Evolutionary conservation across 2,329 filamentous ascomycete species (phyloP).

Genomic region (Talaromyces rugulosus): DNA sequence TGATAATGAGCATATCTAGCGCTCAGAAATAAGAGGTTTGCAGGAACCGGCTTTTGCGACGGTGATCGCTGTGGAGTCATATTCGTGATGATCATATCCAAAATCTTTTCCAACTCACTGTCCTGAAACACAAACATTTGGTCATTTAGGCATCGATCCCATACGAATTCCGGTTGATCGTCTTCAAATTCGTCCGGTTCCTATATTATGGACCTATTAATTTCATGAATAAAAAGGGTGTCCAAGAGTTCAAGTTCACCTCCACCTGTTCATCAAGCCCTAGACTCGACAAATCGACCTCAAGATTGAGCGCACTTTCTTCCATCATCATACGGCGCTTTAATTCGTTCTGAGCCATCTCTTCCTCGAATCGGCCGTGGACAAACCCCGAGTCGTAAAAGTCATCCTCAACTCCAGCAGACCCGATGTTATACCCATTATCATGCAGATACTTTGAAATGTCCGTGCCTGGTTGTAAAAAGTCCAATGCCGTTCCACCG

Average conservation of each 20-base stretch:
- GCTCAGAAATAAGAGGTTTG: slow-evolving; percentile 93
- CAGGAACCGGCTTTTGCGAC: slow-evolving; percentile 95
- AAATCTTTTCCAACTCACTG: slow-evolving; percentile 80
- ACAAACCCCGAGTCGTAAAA: slow-evolving; percentile 92
- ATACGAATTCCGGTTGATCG: slow-evolving; percentile 91
- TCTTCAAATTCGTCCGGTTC: slow-evolving; percentile 76
- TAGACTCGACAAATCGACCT: slow-evolving; percentile 92
- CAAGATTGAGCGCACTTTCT: slow-evolving; percentile 93
- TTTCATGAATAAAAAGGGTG: not conserved
- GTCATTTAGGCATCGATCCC: slow-evolving; percentile 89
- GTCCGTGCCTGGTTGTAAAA: slow-evolving; percentile 90
- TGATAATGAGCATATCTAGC: slow-evolving; percentile 97
- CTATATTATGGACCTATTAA: slow-evolving; percentile 14
- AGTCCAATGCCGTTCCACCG: slow-evolving; percentile 91
- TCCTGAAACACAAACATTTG: slow-evolving; percentile 99
- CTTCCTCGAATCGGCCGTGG: slow-evolving; percentile 92
- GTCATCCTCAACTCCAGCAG: slow-evolving; percentile 59
- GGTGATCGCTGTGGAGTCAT: slow-evolving; percentile 96
- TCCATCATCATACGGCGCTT: slow-evolving; percentile 94
- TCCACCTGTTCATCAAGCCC: slow-evolving; percentile 95
- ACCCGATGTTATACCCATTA: slow-evolving; percentile 70
- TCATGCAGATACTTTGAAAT: slow-evolving; percentile 94
- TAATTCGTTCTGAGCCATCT: slow-evolving; percentile 94
- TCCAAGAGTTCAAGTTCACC: slow-evolving; percentile 46
- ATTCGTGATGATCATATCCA: slow-evolving; percentile 94